Percentiles rank a stretch among this genome's conserved stretches.
phyloP scores from a whole-genome alignment of 2,329 filamentous ascomycete species.

The Fusarium cicatricum region DNA sequence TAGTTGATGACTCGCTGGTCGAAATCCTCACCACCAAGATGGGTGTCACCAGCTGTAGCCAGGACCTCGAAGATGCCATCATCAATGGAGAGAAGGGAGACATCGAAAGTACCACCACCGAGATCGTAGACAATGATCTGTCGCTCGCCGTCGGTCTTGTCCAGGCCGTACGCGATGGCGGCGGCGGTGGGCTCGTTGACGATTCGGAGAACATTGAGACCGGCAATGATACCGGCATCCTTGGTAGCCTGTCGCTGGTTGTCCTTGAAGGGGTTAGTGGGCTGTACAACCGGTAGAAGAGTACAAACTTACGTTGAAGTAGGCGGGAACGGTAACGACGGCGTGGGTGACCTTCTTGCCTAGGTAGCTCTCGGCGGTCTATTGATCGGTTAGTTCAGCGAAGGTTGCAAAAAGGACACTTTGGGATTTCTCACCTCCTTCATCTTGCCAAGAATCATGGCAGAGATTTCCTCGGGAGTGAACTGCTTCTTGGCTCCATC shows the following conservation, averaged over 20 bases:
- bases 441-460: constrained; percentile 87
- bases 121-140: constrained; percentile 95
- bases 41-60: constrained; percentile 95
- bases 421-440: constrained; percentile 60
- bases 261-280: constrained; percentile 59
- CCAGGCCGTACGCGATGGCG: constrained; percentile 92
- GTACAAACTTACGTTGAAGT: constrained; percentile 75
- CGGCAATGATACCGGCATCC: constrained; percentile 91
- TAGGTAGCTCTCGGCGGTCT: constrained; percentile 77
- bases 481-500: constrained; percentile 72
- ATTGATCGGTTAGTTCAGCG: background rate
- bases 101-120: constrained; percentile 94
- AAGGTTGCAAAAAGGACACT: too few species aligned
- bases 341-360: constrained; percentile 86
- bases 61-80: constrained; percentile 94
- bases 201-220: constrained; percentile 93
- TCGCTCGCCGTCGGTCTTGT: constrained; percentile 84
- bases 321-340: constrained; percentile 93
- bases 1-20: constrained; percentile 97
- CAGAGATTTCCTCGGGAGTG: constrained; percentile 82
- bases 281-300: background rate
- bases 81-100: constrained; percentile 90
- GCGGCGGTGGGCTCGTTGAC: constrained; percentile 97
- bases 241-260: constrained; percentile 97
- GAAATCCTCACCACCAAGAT: constrained; percentile 98